Evolutionary conservation across 345 rosid species (phyloP).

Genomic region (Cardamine occulta): DNA sequence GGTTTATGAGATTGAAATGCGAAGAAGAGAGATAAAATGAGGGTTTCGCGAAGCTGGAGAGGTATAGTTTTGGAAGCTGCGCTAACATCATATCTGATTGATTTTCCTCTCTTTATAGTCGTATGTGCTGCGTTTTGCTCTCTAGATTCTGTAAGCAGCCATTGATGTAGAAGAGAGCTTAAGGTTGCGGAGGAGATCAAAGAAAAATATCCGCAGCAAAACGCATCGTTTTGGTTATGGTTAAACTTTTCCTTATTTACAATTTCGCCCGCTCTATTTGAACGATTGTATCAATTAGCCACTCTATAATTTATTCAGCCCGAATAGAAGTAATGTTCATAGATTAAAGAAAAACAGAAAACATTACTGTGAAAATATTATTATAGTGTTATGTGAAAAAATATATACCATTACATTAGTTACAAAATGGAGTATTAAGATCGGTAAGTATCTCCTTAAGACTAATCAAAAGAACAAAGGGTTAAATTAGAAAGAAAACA

Average conservation of each 20-base stretch:
- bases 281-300: background rate
- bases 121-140: constrained; percentile 6
- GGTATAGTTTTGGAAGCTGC: constrained; percentile 57
- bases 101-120: background rate
- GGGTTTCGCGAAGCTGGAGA: constrained; percentile 45
- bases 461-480: background rate
- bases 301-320: too few species aligned
- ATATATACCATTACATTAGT: too few species aligned
- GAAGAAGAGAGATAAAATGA: constrained; percentile 36
- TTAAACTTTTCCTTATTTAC: background rate
- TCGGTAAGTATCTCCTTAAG: background rate
- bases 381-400: too few species aligned
- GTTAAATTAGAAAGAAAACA: background rate
- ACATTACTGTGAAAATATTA: too few species aligned
- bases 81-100: constrained; percentile 44
- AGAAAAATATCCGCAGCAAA: constrained; percentile 36
- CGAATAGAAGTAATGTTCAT: too few species aligned
- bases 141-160: constrained; percentile 35
- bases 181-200: constrained; percentile 20
- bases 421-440: background rate
- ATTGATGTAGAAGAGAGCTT: constrained; percentile 32
- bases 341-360: too few species aligned
- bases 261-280: background rate
- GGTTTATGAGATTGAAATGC: constrained; percentile 44
- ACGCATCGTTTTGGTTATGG: constrained; percentile 37